Percentiles rank a stretch among this genome's conserved stretches.
phyloP scores from a whole-genome alignment of 2,329 filamentous ascomycete species.

The Talaromyces pinophilus region DNA sequence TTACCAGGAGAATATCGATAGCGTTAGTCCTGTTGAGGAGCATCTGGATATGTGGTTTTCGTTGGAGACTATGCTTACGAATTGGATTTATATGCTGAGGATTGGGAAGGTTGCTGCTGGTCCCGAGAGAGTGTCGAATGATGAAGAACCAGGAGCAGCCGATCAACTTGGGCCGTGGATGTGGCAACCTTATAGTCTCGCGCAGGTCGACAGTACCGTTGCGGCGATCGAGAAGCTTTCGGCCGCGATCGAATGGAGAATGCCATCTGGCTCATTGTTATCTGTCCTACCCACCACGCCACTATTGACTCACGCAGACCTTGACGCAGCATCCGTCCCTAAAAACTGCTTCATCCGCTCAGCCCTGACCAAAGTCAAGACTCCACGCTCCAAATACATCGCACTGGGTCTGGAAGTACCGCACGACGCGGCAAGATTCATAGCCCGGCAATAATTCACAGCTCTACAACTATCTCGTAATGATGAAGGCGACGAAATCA shows the following conservation, averaged over 20 bases:
- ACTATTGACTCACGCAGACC: slow-evolving; percentile 14
- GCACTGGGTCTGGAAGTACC: slow-evolving; percentile 19
- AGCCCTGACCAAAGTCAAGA: slow-evolving; percentile 8
- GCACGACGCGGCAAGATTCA: slow-evolving; percentile 1
- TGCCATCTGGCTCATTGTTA: not conserved
- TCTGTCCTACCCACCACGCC: not conserved
- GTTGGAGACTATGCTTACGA: slow-evolving; percentile 27
- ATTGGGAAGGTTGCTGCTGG: slow-evolving; percentile 17
- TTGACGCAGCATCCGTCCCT: slow-evolving; percentile 15
- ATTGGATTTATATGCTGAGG: slow-evolving; percentile 19
- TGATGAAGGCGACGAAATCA: not conserved
- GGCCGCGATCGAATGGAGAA: slow-evolving; percentile 8
- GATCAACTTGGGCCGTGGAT: slow-evolving; percentile 18
- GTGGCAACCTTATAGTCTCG: slow-evolving; percentile 25
- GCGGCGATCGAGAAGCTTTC: slow-evolving; percentile 23
- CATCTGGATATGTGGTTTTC: slow-evolving; percentile 26
- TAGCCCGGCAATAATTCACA: slow-evolving; percentile 9
- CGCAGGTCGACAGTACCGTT: slow-evolving; percentile 25
- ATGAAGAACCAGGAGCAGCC: not conserved
- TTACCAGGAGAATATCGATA: slow-evolving; percentile 20
- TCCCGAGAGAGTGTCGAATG: not conserved
- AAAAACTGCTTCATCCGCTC: slow-evolving; percentile 19
- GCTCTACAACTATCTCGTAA: not conserved
- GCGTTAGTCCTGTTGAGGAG: slow-evolving; percentile 24
- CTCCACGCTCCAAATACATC: slow-evolving; percentile 18